Evolutionary conservation across 768 basidiomycete species (phyloP), one percentile per base, ranked within the genome.

Genomic region (Cystobasidium tubakii): DNA sequence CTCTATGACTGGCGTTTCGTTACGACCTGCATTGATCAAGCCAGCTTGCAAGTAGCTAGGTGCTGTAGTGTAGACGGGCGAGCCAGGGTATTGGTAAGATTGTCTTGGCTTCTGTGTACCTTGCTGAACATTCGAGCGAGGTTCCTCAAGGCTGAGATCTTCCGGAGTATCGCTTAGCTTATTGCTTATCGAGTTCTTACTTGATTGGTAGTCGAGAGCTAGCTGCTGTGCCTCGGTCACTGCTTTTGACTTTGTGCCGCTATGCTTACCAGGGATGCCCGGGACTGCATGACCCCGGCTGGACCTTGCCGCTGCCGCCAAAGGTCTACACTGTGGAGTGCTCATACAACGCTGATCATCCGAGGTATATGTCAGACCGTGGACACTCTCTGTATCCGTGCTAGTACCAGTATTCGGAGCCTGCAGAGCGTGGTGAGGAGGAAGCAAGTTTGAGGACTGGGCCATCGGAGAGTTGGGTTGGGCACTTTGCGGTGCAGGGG

Each of bases 21-120:
- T 2, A 2, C 63, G 63, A 31, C 33, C 7, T 23, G 63, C 29
- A 34, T 34, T 42, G 29, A 55, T 33, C 29, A 4, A 54, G 66
- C 44, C 39, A 42, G 36, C 27, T 46, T 34, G 31, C 19, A 21
- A 23, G 10, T 36, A 27, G 31, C 15, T 46, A 31, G 36, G 33
- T 25, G 69, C 21, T 10, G 69, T 71, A 31, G 15, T n/a, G 34
- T 71, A 71, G 19, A 71, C 29, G 55, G 69, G 69, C 1, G 69
- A 71, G 10, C 69, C 69, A 15, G 69, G 69, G 39, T 71, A 71
- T 12, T 34, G 33, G 42, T 57, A 71, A 34, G 69, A 27, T 25
- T 55, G 53, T 33, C 55, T 55, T 12, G 54, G 54, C 25, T 71
- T 71, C n/a, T 65, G 36, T 27, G 57, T 7, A 15, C 23, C 57